phyloP scores from a whole-genome alignment of 2,329 filamentous ascomycete genomes.

The Pezicula carpinea region DNA sequence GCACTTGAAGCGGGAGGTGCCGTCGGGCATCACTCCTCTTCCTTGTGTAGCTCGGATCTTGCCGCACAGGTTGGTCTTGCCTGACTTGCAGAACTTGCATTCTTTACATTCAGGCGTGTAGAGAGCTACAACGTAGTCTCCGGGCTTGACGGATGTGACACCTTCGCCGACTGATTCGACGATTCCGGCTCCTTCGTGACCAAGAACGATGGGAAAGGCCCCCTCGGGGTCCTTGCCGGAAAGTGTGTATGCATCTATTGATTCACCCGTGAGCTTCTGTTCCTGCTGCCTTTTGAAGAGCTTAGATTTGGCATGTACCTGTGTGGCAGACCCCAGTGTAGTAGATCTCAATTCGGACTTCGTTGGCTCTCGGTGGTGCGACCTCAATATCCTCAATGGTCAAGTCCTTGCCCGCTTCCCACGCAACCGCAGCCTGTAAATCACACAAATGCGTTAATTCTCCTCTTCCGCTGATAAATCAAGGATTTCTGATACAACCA shows the following conservation, averaged over 20 bases:
- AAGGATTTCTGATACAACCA: background rate
- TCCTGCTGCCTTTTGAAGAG: background rate
- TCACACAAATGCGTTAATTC: conserved; percentile 5
- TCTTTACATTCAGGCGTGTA: conserved; percentile 96
- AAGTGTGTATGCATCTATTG: conserved; percentile 81
- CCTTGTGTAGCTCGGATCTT: conserved; percentile 98
- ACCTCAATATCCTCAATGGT: conserved; percentile 92
- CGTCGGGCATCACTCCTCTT: conserved; percentile 94
- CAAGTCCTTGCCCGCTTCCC: conserved; percentile 90
- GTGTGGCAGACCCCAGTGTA: conserved; percentile 99
- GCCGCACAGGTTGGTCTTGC: conserved; percentile 98
- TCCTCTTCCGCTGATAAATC: too few relatives aligned
- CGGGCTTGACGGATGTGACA: conserved; percentile 88
- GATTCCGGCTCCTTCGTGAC: conserved; percentile 87
- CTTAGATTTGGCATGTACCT: conserved; percentile 50
- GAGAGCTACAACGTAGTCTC: conserved; percentile 85
- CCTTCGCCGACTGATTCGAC: conserved; percentile 93
- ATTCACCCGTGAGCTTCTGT: background rate
- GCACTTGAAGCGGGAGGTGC: conserved; percentile 89
- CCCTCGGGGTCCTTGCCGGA: conserved; percentile 97
- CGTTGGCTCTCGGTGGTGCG: conserved; percentile 78
- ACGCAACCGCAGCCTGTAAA: conserved; percentile 80
- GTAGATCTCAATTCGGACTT: conserved; percentile 95
- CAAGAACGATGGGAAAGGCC: conserved; percentile 82
- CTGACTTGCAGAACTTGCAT: conserved; percentile 99